Conservation (phyloP, 2,329 filamentous ascomycete genomes). For the Exophiala sp. region DNA sequence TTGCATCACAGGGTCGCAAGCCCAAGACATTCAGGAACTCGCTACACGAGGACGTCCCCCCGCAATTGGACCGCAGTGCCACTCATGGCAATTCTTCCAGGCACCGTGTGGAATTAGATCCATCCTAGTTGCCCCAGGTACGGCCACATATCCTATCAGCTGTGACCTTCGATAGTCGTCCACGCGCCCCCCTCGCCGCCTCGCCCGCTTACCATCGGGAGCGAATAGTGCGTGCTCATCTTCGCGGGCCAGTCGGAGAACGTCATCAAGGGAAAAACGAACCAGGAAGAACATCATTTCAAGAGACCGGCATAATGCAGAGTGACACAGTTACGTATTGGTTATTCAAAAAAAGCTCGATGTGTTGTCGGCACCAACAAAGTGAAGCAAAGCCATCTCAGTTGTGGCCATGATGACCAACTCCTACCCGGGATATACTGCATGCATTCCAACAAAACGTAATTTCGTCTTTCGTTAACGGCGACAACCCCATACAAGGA, state of each 20-base stretch:
- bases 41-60: constrained; percentile 17
- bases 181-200: not conserved
- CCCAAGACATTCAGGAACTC: constrained; percentile 10
- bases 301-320: not conserved
- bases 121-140: constrained; percentile 13
- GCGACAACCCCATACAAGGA: not conserved
- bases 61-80: constrained; percentile 17
- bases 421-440: not conserved
- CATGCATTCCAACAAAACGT: not conserved
- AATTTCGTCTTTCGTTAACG: not conserved
- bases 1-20: constrained; percentile 18
- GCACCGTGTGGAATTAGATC: constrained; percentile 11
- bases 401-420: not conserved
- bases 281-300: not conserved
- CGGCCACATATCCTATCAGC: constrained; percentile 12
- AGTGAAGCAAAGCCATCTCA: not conserved
- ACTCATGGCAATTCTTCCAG: constrained; percentile 5
- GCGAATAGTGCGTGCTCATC: not conserved
- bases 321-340: constrained; percentile 3
- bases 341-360: not conserved
- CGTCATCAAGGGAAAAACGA: constrained; percentile 5
- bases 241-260: constrained; percentile 8
- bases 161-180: not conserved
- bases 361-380: not conserved
- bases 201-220: constrained; percentile 14